Percentiles rank a stretch among this genome's conserved stretches.
These are phyloP conservation scores for Calendula officinalis DNA, from an alignment of 129 eudicot genomes.

Conservation along the genomic window DNA sequence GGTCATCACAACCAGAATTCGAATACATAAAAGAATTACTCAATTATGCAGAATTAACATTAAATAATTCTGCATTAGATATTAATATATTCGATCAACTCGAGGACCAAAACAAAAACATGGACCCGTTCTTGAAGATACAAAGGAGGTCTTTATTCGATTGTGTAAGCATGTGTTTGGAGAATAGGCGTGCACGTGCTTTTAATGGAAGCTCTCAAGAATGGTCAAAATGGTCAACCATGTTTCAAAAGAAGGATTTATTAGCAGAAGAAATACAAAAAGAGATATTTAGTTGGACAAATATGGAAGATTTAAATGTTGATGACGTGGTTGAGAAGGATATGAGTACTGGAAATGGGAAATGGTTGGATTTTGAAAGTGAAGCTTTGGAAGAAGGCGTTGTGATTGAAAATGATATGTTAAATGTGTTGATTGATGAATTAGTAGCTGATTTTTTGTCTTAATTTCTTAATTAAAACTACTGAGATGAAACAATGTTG, in stretches of 20 bases:
- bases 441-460: conserved; percentile 49
- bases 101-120: conserved; percentile 45
- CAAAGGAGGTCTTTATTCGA: conserved; percentile 65
- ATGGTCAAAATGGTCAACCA: conserved; percentile 57
- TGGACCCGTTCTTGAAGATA: conserved; percentile 41
- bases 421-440: conserved; percentile 60
- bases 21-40: conserved; percentile 51
- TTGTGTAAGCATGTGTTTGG: conserved; percentile 47
- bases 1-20: conserved; percentile 51
- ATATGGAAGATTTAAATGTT: conserved; percentile 65
- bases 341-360: conserved; percentile 69
- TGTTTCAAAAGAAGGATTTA: conserved; percentile 36
- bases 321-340: conserved; percentile 89
- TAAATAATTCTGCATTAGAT: conserved; percentile 40
- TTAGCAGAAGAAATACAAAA: conserved; percentile 59
- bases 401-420: conserved; percentile 48
- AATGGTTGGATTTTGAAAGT: conserved; percentile 73
- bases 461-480: conserved; percentile 7
- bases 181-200: conserved; percentile 31
- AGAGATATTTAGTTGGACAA: conserved; percentile 56
- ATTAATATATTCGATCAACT: conserved; percentile 48
- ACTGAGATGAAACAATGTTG: background rate
- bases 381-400: conserved; percentile 80
- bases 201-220: conserved; percentile 47
- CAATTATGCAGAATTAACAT: conserved; percentile 34